phyloP scores from a whole-genome alignment of 2,329 filamentous ascomycete species.

The Xylariaceae sp. region DNA sequence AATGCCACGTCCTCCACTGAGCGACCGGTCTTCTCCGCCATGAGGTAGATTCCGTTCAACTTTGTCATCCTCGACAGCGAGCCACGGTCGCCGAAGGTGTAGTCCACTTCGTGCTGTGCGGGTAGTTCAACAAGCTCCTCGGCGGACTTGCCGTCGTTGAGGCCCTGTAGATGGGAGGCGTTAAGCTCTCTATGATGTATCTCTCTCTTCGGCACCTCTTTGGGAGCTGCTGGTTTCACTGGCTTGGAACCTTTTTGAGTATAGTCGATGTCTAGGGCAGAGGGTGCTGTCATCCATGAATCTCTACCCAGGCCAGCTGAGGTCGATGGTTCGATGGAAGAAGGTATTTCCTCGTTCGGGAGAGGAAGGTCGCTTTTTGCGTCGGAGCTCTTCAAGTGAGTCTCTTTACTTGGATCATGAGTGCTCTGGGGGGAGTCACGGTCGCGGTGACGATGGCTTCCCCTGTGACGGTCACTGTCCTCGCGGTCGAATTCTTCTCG shows the following conservation, averaged over 20 bases:
- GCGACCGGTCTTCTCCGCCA: constrained; percentile 68
- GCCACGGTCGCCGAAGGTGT: constrained; percentile 83
- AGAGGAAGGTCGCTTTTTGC: constrained; percentile 46
- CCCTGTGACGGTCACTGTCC: constrained; percentile 43
- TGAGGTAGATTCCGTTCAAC: constrained; percentile 75
- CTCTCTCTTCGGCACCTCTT: constrained; percentile 59
- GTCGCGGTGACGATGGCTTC: constrained; percentile 23
- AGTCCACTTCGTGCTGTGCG: constrained; percentile 60
- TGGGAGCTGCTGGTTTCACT: constrained; percentile 45
- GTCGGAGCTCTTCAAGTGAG: constrained; percentile 39
- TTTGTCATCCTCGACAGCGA: constrained; percentile 97
- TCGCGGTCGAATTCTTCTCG: constrained; percentile 32
- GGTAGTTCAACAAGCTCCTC: constrained; percentile 50
- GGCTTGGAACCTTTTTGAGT: constrained; percentile 56
- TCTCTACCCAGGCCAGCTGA: constrained; percentile 57
- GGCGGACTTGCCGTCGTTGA: constrained; percentile 51
- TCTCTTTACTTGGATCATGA: constrained; percentile 31
- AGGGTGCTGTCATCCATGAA: constrained; percentile 90
- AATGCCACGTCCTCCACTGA: constrained; percentile 75
- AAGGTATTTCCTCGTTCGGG: constrained; percentile 44
- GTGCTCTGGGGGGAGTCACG: constrained; percentile 25
- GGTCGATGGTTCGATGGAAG: constrained; percentile 24
- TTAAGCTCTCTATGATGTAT: constrained; percentile 82
- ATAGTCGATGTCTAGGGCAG: constrained; percentile 78
- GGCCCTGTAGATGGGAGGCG: constrained; percentile 53